Evolutionary conservation across 1,284 basidiomycete genomes (phyloP).

Genomic region (Pascua guehoae): DNA sequence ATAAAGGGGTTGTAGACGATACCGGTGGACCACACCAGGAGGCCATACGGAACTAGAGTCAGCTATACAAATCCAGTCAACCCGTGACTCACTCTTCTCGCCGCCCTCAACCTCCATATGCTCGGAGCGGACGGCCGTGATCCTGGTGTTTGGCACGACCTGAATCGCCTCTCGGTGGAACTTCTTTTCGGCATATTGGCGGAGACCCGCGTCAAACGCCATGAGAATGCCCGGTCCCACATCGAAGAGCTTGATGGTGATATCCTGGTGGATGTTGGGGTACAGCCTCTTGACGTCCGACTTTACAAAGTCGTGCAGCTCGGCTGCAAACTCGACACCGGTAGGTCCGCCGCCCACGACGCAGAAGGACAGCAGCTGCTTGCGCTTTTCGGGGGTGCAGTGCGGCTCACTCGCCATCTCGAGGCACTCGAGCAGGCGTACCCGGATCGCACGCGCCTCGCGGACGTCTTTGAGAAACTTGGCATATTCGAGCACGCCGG

Average conservation of each 20-base stretch:
- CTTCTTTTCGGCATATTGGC: constrained; percentile 65
- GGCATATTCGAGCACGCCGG: constrained; percentile 66
- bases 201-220: constrained; percentile 62
- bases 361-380: constrained; percentile 69
- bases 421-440: constrained; percentile 71
- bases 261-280: constrained; percentile 60
- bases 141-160: constrained; percentile 71
- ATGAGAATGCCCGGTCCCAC: constrained; percentile 76
- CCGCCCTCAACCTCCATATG: constrained; percentile 45
- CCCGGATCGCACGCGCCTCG: constrained; percentile 75
- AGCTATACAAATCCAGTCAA: constrained; percentile 33
- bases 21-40: constrained; percentile 83
- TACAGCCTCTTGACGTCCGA: constrained; percentile 52
- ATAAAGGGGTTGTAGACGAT: constrained; percentile 75
- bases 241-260: constrained; percentile 73
- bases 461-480: constrained; percentile 77
- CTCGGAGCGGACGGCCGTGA: constrained; percentile 68
- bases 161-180: constrained; percentile 74
- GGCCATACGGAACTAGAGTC: constrained; percentile 66
- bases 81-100: constrained; percentile 36
- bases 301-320: constrained; percentile 65
- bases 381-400: constrained; percentile 62
- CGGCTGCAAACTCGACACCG: constrained; percentile 80
- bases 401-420: constrained; percentile 73
- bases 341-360: constrained; percentile 63